Evolutionary conservation across 2,329 filamentous ascomycete genomes (phyloP), one percentile per base, ranked within the genome.

Genomic region (Aspergillus oerlinghausenensis): DNA sequence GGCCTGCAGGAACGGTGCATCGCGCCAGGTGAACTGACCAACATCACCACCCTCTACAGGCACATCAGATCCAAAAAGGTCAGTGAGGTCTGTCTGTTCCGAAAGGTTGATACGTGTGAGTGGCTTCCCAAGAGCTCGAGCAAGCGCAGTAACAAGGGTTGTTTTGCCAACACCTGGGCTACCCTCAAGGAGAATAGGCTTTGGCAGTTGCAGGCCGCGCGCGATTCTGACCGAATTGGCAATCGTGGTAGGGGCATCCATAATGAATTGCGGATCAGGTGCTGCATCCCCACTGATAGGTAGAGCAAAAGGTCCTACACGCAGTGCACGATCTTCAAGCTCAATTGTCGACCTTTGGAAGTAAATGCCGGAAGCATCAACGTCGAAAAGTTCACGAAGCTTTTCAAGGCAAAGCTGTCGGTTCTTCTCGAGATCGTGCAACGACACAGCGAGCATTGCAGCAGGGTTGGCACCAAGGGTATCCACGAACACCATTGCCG

Each of bases 151-250:
- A 23, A 99, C 86, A 14, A 99, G 81, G 1, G 93, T 96, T 0
- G 94, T 99, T 78, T 99, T 99, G 55, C 94, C 94, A 23, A 99
- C 94, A 70, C 94, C 94, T n/a, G 94, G 94, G 65, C 90, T 97
- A 38, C 95, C 94, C 77, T 99, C 94, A 2, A 99, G 83, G 6
- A 99, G 81, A 54, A 99, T 93, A 2, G 94, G 93, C 70, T 97
- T 97, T 52, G 85, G 82, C 54, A 96, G 85, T 67, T 96, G 92
- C 59, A 99, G 79, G 14, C 93, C 95, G 60, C 94, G 87, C 55
- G 95, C 84, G 32, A 99, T 88, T 70, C 94, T 84, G 85, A 97
- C 93, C 0, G 89, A 88, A 69, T 99, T 99, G 51, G 88, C 81
- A 58, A 88, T 87, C 1, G 94, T 97, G 0, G 94, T 99, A 0